Conservation (phyloP, 2,329 filamentous ascomycete species). For the Nothopassalora personata region DNA sequence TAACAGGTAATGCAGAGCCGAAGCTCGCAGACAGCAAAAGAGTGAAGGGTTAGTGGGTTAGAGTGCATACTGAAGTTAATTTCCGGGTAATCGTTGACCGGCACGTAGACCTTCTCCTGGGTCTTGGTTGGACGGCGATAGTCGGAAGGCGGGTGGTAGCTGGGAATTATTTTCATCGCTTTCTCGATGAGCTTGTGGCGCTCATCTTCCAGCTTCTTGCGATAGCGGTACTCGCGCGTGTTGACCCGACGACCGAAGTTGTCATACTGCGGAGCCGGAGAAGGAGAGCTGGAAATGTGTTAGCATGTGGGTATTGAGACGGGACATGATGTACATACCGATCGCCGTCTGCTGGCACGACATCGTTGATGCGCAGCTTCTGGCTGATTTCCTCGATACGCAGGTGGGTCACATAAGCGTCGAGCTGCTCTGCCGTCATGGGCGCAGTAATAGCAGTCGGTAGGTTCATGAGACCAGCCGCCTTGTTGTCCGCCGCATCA, state of each 20-base stretch:
- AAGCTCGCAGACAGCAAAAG: slow-evolving; percentile 26
- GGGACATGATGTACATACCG: slow-evolving; percentile 57
- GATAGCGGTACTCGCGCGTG: slow-evolving; percentile 96
- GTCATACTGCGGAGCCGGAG: slow-evolving; percentile 93
- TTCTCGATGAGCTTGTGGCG: slow-evolving; percentile 98
- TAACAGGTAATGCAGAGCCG: slow-evolving; percentile 23
- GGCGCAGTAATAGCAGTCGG: slow-evolving; percentile 93
- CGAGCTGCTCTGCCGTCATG: slow-evolving; percentile 97
- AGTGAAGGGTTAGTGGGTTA: slow-evolving; percentile 69
- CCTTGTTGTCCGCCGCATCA: slow-evolving; percentile 96
- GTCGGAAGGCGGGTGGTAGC: slow-evolving; percentile 97
- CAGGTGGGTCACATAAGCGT: slow-evolving; percentile 92
- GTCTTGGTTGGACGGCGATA: slow-evolving; percentile 99
- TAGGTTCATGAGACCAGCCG: slow-evolving; percentile 92
- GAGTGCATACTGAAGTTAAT: slow-evolving; percentile 99
- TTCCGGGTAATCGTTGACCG: slow-evolving; percentile 99
- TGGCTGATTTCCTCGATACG: slow-evolving; percentile 99
- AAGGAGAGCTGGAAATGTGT: slow-evolving; percentile 67
- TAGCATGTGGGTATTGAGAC: slow-evolving; percentile 5
- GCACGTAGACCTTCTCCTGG: slow-evolving; percentile 99
- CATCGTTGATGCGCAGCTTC: slow-evolving; percentile 98
- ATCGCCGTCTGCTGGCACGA: slow-evolving; percentile 92
- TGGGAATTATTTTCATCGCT: slow-evolving; percentile 99
- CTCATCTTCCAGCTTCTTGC: slow-evolving; percentile 96
- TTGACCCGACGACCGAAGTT: slow-evolving; percentile 99